Evolutionary conservation across 495 filamentous ascomycete species (phyloP).

Genomic region (Aspergillus indologenus): DNA sequence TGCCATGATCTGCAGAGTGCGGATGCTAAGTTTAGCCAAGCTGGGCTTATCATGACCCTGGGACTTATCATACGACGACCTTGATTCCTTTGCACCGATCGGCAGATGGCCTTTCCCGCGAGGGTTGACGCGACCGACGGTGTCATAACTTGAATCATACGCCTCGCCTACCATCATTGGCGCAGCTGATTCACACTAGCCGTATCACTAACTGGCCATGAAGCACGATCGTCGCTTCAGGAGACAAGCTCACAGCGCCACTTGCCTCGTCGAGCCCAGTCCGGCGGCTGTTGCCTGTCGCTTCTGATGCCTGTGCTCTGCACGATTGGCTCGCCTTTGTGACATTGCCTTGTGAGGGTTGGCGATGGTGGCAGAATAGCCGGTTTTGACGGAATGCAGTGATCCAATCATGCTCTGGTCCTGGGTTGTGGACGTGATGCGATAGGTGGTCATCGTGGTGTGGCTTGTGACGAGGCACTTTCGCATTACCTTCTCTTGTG

Average conservation of each 20-base stretch:
- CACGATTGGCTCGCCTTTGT: background rate
- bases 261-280: background rate
- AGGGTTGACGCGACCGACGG: background rate
- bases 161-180: background rate
- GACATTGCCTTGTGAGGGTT: background rate
- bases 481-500: background rate
- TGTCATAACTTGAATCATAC: background rate
- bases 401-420: background rate
- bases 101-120: background rate
- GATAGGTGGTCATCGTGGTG: background rate
- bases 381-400: background rate
- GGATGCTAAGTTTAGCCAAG: background rate
- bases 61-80: background rate
- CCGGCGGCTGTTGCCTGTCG: background rate
- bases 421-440: background rate
- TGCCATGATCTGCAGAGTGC: background rate
- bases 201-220: background rate
- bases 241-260: background rate
- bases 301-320: background rate
- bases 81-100: background rate
- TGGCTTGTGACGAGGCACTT: background rate
- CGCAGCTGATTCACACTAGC: background rate
- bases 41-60: background rate
- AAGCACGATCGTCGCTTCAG: background rate
- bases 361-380: background rate